Percentiles rank a stretch among this genome's conserved stretches.
Conservation (phyloP, 306 rosid genomes). For the Crataegus laevigata region DNA sequence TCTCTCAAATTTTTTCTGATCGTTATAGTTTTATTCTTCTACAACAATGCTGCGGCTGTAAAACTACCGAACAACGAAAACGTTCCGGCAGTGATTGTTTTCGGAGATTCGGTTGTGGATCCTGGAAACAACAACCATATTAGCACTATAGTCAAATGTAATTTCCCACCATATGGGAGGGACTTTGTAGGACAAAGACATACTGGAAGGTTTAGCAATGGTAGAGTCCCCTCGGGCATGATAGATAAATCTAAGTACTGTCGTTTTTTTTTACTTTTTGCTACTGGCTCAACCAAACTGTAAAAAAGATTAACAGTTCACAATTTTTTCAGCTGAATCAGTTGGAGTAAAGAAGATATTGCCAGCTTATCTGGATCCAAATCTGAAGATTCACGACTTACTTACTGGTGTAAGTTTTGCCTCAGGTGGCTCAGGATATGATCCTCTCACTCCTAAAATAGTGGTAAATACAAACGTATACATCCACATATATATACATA, state of each 20-base stretch:
- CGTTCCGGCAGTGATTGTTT: slow-evolving; percentile 52
- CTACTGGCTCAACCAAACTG: background rate
- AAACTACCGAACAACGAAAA: slow-evolving; percentile 28
- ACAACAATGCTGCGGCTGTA: background rate
- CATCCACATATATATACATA: no score
- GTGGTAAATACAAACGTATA: slow-evolving; percentile 14
- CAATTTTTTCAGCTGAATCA: slow-evolving; percentile 36
- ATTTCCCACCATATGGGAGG: slow-evolving; percentile 66
- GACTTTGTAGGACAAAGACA: slow-evolving; percentile 43
- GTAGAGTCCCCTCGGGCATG: slow-evolving; percentile 44
- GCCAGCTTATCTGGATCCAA: slow-evolving; percentile 61
- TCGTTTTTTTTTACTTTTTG: background rate
- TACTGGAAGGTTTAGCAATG: slow-evolving; percentile 70
- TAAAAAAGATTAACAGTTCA: background rate
- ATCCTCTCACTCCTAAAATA: slow-evolving; percentile 53
- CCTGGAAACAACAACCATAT: slow-evolving; percentile 62
- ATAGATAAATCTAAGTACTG: slow-evolving; percentile 21
- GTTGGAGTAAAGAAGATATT: slow-evolving; percentile 51
- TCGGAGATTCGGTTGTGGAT: slow-evolving; percentile 75
- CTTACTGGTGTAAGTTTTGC: slow-evolving; percentile 73
- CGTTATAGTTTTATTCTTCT: slow-evolving; percentile 3
- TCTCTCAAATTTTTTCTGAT: background rate
- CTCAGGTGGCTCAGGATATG: slow-evolving; percentile 64
- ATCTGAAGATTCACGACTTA: slow-evolving; percentile 42
- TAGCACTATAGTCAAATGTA: slow-evolving; percentile 38